Base-by-base conservation (phyloP, 495 filamentous ascomycete genomes). In the Penicillium robsamsonii region DNA sequence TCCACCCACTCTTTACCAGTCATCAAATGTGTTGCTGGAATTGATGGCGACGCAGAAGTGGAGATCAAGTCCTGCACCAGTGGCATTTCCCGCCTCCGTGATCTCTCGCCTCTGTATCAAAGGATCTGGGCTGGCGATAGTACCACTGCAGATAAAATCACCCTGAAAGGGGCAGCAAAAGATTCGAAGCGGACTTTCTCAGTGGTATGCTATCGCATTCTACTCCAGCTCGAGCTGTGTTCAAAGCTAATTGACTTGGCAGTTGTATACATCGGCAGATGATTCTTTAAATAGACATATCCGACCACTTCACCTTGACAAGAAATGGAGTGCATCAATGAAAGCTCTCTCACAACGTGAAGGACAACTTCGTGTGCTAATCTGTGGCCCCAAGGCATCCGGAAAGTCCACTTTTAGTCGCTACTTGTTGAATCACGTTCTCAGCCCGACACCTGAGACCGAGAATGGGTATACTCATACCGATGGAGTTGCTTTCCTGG, bases 371-470 rank as follows among this genome's bases (percentile, higher is more conserved):
- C 69, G 68, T 33, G 70, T 84, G 4, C 75, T 93, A 54, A 68
- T 93, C 4, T 90, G 86, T 49, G 92, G 92, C 2, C 87, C 90
- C 1, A 93, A 95, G 56, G 86, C 82, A 1, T 88, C 90, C 13
- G 92, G 92, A 15, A 96, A 96, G 68, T 96, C 91, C 3, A 93
- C 89, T 0, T 92, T 96, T 60, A 83, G 84, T 42, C 87, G 85
- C 46, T 74, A 90, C n/a, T 75, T 96, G 18, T 68, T 80, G 12
- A 96, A 96, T 68, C 81, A 83, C 56, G 75, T 92, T n/a, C 73
- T 93, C 24, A 87, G 84, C 20, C 72, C 67, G 29, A 61, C 69
- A 5, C 71, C 72, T 5, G 67, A 75, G 33, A 60, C 65, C 6
- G 72, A 72, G 41, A 67, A 66, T 8, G 64, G 65, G 37, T 64